These are phyloP conservation scores for Aspergillus clavatus DNA, from an alignment of 2,329 filamentous ascomycete species.

Conservation along the genomic window DNA sequence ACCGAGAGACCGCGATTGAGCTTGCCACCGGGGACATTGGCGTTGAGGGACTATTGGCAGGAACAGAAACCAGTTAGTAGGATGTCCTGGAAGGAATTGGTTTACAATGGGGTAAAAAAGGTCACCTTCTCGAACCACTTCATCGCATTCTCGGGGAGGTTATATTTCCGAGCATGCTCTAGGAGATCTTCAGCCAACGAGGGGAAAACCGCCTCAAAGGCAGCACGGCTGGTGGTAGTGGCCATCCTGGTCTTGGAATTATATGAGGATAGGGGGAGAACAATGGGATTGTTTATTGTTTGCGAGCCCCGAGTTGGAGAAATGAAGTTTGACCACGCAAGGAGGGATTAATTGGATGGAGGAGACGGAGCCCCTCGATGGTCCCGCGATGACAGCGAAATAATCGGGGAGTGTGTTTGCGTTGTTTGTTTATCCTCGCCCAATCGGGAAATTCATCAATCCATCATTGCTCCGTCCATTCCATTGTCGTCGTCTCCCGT, in stretches of 20 bases:
- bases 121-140: conserved; percentile 81
- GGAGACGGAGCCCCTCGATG: conserved; percentile 3
- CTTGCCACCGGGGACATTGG: conserved; percentile 90
- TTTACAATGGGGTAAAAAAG: neutral
- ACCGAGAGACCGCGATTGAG: conserved; percentile 99
- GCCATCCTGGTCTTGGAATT: conserved; percentile 51
- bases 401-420: conserved; percentile 27
- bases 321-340: neutral
- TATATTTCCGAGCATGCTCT: conserved; percentile 73
- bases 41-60: conserved; percentile 63
- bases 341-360: conserved; percentile 5
- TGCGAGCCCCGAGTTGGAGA: neutral
- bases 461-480: neutral
- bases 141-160: conserved; percentile 72
- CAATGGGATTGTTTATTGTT: neutral
- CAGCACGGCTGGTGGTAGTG: conserved; percentile 62
- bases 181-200: conserved; percentile 78
- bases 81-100: neutral
- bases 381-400: conserved; percentile 9
- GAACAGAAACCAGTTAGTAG: conserved; percentile 4
- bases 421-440: conserved; percentile 20
- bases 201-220: conserved; percentile 89
- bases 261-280: neutral
- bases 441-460: conserved; percentile 16
- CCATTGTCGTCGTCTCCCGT: neutral